Evolutionary conservation across 768 basidiomycete genomes (phyloP).

Genomic region (Peribolospora kevripleyi): DNA sequence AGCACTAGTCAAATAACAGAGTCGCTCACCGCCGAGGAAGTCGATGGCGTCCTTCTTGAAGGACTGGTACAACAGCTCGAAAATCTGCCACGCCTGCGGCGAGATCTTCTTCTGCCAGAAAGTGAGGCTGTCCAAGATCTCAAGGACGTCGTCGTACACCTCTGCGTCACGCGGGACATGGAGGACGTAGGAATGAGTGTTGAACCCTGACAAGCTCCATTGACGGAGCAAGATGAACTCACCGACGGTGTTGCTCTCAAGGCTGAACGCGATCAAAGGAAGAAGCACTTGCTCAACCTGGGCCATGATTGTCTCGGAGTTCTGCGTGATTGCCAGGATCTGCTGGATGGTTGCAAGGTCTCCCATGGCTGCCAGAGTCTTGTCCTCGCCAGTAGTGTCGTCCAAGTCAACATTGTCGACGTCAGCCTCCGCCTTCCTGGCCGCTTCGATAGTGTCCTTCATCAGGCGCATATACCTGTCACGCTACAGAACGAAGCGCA

Average conservation of each 20-base stretch:
- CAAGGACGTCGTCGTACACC: constrained; percentile 65
- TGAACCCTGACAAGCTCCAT: too few relatives aligned
- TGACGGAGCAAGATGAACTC: constrained; percentile 10
- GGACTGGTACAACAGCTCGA: constrained; percentile 53
- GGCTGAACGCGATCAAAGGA: constrained; percentile 48
- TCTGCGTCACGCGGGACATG: constrained; percentile 25
- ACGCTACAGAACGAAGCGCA: constrained; percentile 26
- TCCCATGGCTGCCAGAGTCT: constrained; percentile 68
- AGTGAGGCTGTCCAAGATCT: constrained; percentile 58
- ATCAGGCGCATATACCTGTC: constrained; percentile 60
- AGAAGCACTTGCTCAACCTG: constrained; percentile 62
- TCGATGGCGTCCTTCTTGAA: constrained; percentile 67
- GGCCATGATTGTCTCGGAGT: constrained; percentile 43
- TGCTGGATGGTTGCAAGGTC: constrained; percentile 29
- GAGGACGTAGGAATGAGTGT: not conserved
- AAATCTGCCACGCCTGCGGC: constrained; percentile 64
- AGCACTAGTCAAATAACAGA: not conserved
- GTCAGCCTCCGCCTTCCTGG: constrained; percentile 27
- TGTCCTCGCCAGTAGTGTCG: constrained; percentile 35
- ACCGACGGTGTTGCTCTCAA: constrained; percentile 58
- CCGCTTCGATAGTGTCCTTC: constrained; percentile 31
- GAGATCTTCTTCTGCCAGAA: constrained; percentile 55
- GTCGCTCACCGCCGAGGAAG: constrained; percentile 49
- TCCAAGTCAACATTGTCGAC: constrained; percentile 28
- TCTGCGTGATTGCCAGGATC: constrained; percentile 52